Evolutionary conservation across 345 rosid species (phyloP).

Genomic region (Abelmoschus esculentus): DNA sequence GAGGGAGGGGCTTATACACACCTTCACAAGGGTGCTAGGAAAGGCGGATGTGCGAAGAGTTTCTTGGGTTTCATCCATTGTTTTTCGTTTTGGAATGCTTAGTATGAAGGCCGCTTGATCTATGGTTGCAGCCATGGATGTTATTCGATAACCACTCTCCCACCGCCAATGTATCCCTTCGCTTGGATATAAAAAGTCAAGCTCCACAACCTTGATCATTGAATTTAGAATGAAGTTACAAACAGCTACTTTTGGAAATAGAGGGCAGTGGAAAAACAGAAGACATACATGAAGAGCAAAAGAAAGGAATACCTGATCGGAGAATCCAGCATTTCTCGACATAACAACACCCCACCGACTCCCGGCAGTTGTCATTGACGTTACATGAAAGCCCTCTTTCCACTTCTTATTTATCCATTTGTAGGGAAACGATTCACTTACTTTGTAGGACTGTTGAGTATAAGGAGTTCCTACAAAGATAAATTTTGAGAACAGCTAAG

Average conservation of each 20-base stretch:
- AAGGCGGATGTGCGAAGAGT: slow-evolving; percentile 92
- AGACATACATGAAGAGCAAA: neutral
- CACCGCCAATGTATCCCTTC: slow-evolving; percentile 91
- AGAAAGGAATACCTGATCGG: slow-evolving; percentile 60
- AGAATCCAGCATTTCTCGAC: slow-evolving; percentile 86
- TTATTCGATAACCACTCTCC: slow-evolving; percentile 89
- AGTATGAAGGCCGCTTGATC: slow-evolving; percentile 91
- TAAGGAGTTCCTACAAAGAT: slow-evolving; percentile 68
- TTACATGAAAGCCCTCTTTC: slow-evolving; percentile 98
- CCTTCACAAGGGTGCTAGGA: slow-evolving; percentile 97
- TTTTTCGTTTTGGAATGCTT: slow-evolving; percentile 80
- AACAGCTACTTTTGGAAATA: neutral
- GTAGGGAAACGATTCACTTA: slow-evolving; percentile 92
- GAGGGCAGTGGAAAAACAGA: neutral
- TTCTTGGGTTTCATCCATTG: slow-evolving; percentile 89
- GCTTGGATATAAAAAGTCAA: slow-evolving; percentile 89
- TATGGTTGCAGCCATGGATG: slow-evolving; percentile 85
- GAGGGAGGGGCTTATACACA: slow-evolving; percentile 11
- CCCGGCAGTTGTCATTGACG: slow-evolving; percentile 94
- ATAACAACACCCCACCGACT: slow-evolving; percentile 93
- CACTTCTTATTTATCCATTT: slow-evolving; percentile 98
- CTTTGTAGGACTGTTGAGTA: slow-evolving; percentile 97
- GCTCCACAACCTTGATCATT: slow-evolving; percentile 66
- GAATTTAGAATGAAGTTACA: slow-evolving; percentile 1
- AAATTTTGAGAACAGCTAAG: slow-evolving; percentile 13